Base-by-base conservation (phyloP, 2,329 filamentous ascomycete species). In the Phialocephala sp. region DNA sequence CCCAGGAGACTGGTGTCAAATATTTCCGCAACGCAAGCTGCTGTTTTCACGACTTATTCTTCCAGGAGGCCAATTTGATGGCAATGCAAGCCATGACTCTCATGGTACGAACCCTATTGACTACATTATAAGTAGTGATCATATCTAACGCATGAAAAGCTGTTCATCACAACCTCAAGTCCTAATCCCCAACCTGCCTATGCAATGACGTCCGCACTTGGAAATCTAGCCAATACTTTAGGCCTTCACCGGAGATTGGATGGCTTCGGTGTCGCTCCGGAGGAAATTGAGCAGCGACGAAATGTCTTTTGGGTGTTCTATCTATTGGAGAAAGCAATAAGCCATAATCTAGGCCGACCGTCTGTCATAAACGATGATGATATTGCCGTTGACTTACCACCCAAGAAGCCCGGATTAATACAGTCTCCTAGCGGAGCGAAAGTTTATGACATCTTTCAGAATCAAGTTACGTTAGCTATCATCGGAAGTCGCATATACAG, bases 231-330 rank as follows among this genome's bases (percentile, higher is more conserved):
- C 37, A 62, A 71, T 50, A 62, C 66, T 37, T 52, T 74, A 36
- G 72, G 72, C 22, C 68, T 74, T 27, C 71, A 74, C 55, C 67
- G 68, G 22, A 66, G 63, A 37, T 59, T 69, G 9, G 62, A 66
- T 58, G 64, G 65, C 22, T 68, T 65, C 12, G 66, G 68, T 15
- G 60, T 72, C 50, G 22, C 58, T 32, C 56, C 62, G 11, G 62
- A 62, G 24, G 67, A 70, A 22, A 65, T 68, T 37, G 64, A 72
- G 59, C 66, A 71, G 47, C 61, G 72, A 57, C 61, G 67, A 18
- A 73, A 73, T 59, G 69, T 73, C 50, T 73, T 71, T 55, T 73
- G 72, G 72, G 62, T 73, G 9, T 64, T 69, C 54, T 67, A 67
- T 50, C 43, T 72, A 18, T 41, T 71, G 22, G 72, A 73, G 61